A percentile compares a stretch with the other conserved stretches of the same genome.
These are phyloP conservation scores for Vitis hybrid DNA, from an alignment of 177 flowering plant species.

Conservation along the genomic window DNA sequence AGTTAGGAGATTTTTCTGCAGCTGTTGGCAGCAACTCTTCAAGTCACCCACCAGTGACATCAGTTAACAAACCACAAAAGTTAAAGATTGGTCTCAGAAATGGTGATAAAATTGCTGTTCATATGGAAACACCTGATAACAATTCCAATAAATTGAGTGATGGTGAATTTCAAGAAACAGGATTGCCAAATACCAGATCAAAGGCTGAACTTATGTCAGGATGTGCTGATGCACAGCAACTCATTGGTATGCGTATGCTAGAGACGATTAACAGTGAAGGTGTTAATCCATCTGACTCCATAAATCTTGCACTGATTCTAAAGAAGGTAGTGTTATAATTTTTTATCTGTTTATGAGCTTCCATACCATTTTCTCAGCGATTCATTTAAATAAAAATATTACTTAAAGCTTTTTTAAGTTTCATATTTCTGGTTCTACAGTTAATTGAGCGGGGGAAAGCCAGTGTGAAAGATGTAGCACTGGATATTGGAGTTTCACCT, in stretches of 20 bases:
- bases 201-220: slow-evolving; percentile 23
- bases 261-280: slow-evolving; percentile 9
- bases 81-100: slow-evolving; percentile 37
- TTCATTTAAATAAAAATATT: not conserved
- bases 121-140: slow-evolving; percentile 18
- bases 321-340: slow-evolving; percentile 54
- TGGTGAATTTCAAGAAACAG: slow-evolving; percentile 22
- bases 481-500: slow-evolving; percentile 64
- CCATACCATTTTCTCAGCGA: slow-evolving; percentile 1
- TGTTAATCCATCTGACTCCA: slow-evolving; percentile 27
- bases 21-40: slow-evolving; percentile 31
- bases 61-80: slow-evolving; percentile 28
- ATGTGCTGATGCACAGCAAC: slow-evolving; percentile 26
- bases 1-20: slow-evolving; percentile 16
- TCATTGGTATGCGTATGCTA: no score
- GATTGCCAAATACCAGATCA: slow-evolving; percentile 15
- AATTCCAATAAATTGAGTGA: slow-evolving; percentile 27
- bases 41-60: slow-evolving; percentile 23
- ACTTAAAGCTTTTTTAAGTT: slow-evolving; percentile 4
- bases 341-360: no score
- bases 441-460: slow-evolving; percentile 76
- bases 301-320: slow-evolving; percentile 38
- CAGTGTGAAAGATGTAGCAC: slow-evolving; percentile 58
- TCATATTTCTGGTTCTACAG: slow-evolving; percentile 33
- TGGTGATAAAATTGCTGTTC: slow-evolving; percentile 34